Conservation (phyloP, 768 basidiomycete genomes). For the Suillus ampliporus region DNA sequence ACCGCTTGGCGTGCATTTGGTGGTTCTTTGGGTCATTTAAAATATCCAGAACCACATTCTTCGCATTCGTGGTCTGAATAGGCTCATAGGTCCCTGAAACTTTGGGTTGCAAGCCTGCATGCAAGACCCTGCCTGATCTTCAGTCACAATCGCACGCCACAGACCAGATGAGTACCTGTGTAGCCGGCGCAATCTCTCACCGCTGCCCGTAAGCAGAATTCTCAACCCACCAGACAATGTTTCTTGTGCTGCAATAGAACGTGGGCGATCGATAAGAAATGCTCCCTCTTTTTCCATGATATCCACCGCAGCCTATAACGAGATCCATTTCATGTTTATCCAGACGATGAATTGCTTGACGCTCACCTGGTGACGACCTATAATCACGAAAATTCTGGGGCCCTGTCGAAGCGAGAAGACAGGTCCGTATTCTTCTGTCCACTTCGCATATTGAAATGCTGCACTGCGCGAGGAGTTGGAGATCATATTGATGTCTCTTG, state of each 20-base stretch:
- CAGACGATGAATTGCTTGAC: neutral
- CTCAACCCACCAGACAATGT: constrained; percentile 41
- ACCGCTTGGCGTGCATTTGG: constrained; percentile 42
- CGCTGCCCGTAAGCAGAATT: constrained; percentile 29
- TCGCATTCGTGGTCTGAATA: constrained; percentile 39
- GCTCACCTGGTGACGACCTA: constrained; percentile 28
- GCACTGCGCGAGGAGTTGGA: neutral
- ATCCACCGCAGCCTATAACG: constrained; percentile 46
- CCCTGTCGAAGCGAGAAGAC: constrained; percentile 62
- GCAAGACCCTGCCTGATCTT: constrained; percentile 32
- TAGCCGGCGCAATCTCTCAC: constrained; percentile 37
- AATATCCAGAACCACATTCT: constrained; percentile 41
- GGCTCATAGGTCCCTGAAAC: constrained; percentile 38
- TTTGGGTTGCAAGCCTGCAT: constrained; percentile 41
- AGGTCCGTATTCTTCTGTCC: constrained; percentile 65
- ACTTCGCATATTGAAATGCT: constrained; percentile 50
- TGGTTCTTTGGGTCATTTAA: constrained; percentile 38
- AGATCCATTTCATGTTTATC: neutral
- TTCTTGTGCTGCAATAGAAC: constrained; percentile 41
- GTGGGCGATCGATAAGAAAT: constrained; percentile 41
- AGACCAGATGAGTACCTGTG: neutral
- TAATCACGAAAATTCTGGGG: constrained; percentile 18
- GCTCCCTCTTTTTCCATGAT: constrained; percentile 47
- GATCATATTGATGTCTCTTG: neutral
- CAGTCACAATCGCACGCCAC: neutral